Base-by-base conservation (phyloP, 306 rosid species). In the Casuarina cunninghamiana region DNA sequence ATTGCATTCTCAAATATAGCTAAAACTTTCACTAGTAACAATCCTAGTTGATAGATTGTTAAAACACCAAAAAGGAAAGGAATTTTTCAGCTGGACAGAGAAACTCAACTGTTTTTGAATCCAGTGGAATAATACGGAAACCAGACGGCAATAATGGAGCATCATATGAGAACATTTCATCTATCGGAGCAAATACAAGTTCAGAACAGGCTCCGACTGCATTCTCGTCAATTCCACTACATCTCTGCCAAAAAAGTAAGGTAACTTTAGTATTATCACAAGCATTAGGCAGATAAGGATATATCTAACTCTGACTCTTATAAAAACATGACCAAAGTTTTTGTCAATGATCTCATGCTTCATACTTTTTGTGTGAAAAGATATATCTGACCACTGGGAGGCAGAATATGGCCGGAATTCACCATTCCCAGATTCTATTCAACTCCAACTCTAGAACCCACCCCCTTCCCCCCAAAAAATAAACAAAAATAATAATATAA, bases 101-200 rank as follows among this genome's bases (percentile, higher is more conserved):
- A 54, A 55, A 91, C 98, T 88, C 86, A 89, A 95, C 99, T 93
- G 98, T 71, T 96, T 90, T 88, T 57, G 99, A 83, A 77, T 93
- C 99, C 84, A 96, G 80, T 0, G 98, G 96, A 46, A 96, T 90
- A 78, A 96, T 90, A 66, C 98, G 97, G 79, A 96, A 96, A 74
- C 99, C 99, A 60, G 99, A 96, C 17, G 99, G 99, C 50, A 96
- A 82, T 81, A 96, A 78, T 4, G 92, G 93, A 66, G 97, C 93
- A 86, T 91, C 94, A 43, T 93, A 96, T 0, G 96, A 97, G 72
- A 93, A 93, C 96, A 90, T 90, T 66, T 90, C 97, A 76, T 93
- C 97, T 63, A 93, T 93, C 9, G 98, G 91, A 74, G 98, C 97
- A 81, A 93, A 93, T 72, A 91, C 81, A 71, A 93, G 98, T 83